phyloP scores from a whole-genome alignment of 306 rosid genomes.

The Castanea mollissima region DNA sequence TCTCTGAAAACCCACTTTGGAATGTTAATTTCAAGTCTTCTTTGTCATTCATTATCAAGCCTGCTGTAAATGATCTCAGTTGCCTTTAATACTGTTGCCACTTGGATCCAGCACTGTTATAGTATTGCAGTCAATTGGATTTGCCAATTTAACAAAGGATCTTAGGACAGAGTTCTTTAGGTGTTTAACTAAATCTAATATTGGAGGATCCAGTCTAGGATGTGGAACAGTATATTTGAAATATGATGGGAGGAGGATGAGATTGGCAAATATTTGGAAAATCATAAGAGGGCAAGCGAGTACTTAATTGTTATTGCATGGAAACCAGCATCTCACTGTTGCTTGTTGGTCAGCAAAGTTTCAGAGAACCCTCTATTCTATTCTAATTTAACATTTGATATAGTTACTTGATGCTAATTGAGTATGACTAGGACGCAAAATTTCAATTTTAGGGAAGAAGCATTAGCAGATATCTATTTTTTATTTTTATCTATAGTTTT shows the following conservation, averaged over 20 bases:
- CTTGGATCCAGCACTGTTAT: too few relatives aligned
- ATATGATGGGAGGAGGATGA: background rate
- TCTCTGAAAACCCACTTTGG: background rate
- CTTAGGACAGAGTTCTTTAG: background rate
- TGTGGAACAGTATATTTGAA: background rate
- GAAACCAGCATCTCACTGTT: background rate
- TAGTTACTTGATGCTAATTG: background rate
- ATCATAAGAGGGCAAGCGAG: background rate
- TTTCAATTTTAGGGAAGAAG: too few relatives aligned
- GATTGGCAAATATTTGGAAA: background rate
- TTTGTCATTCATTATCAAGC: background rate
- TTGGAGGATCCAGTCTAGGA: background rate
- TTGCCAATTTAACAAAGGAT: background rate
- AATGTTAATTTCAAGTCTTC: background rate
- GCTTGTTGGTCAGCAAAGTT: background rate
- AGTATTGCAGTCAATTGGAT: background rate
- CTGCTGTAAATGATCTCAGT: background rate
- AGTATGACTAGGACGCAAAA: background rate
- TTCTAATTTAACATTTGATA: background rate
- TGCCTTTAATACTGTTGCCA: background rate
- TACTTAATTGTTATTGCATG: background rate
- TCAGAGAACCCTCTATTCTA: background rate
- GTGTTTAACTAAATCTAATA: background rate
- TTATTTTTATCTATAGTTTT: background rate
- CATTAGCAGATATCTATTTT: background rate